These are phyloP conservation scores for Citrus cavaleriei DNA, from an alignment of 345 rosid species.

Conservation along the genomic window DNA sequence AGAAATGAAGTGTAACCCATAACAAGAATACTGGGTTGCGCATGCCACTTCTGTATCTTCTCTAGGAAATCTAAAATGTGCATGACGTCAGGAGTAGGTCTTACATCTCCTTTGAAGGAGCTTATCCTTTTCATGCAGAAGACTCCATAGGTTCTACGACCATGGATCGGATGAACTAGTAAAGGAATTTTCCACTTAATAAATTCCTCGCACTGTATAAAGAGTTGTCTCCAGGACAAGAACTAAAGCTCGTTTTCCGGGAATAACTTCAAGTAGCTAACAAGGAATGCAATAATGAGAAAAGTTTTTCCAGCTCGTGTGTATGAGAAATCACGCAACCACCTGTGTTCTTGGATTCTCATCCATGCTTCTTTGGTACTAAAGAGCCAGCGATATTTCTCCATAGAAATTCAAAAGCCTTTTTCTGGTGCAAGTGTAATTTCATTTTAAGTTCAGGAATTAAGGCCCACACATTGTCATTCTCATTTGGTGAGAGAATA, in stretches of 20 bases:
- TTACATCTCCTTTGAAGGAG: conserved; percentile 31
- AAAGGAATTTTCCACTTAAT: conserved; percentile 84
- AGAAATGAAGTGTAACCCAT: conserved; percentile 94
- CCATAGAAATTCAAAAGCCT: conserved; percentile 95
- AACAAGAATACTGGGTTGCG: conserved; percentile 83
- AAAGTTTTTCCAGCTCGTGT: conserved; percentile 95
- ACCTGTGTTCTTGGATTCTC: conserved; percentile 48
- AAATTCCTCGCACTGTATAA: conserved; percentile 94
- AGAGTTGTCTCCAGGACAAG: conserved; percentile 94
- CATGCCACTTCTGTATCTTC: conserved; percentile 91
- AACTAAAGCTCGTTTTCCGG: conserved; percentile 84
- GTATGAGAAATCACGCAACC: conserved; percentile 95
- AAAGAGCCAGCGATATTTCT: conserved; percentile 71
- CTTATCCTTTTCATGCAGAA: conserved; percentile 34
- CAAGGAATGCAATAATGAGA: conserved; percentile 83
- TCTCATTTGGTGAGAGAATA: neutral
- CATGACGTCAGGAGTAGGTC: conserved; percentile 75
- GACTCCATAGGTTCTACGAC: conserved; percentile 62
- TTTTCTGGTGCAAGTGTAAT: conserved; percentile 70
- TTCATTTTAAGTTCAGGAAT: conserved; percentile 69
- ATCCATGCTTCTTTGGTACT: conserved; percentile 55
- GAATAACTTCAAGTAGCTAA: conserved; percentile 80
- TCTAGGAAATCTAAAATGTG: conserved; percentile 86
- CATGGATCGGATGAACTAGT: conserved; percentile 84
- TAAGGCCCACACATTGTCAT: conserved; percentile 76